phyloP scores from a whole-genome alignment of 352 stramenopile genomes.

The Globisporangium irregulare region DNA sequence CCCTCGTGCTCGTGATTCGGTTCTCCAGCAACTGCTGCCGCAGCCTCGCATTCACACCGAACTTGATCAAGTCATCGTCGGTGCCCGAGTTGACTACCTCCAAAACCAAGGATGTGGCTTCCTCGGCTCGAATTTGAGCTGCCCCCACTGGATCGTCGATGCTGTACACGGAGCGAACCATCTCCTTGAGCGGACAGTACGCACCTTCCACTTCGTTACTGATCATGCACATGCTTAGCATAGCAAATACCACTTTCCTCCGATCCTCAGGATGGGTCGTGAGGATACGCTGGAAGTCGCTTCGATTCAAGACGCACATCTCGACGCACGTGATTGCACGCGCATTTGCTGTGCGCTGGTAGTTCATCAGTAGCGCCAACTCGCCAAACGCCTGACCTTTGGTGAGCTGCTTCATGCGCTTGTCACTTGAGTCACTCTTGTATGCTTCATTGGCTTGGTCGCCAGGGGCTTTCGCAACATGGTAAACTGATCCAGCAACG shows the following conservation, averaged over 20 bases:
- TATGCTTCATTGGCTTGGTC: no score
- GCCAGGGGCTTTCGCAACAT: no score
- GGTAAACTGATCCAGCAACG: no score
- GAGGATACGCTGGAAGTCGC: constrained; percentile 27
- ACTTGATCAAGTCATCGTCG: not conserved
- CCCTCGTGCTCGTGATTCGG: not conserved
- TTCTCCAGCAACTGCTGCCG: not conserved
- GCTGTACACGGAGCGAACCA: constrained; percentile 12
- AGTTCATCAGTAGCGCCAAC: constrained; percentile 43
- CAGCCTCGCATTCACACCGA: not conserved
- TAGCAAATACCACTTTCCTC: constrained; percentile 14
- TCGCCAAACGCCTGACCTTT: constrained; percentile 37
- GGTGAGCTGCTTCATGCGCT: not conserved
- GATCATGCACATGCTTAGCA: constrained; percentile 21
- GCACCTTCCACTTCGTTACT: constrained; percentile 9
- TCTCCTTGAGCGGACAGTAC: constrained; percentile 13
- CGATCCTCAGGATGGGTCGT: constrained; percentile 25
- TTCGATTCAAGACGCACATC: constrained; percentile 19
- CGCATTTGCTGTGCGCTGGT: constrained; percentile 27
- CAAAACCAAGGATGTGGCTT: not conserved
- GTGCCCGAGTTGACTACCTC: not conserved
- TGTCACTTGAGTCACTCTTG: no score
- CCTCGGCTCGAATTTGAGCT: no score
- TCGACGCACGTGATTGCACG: constrained; percentile 28
- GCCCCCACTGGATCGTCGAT: not conserved